These are phyloP conservation scores for Prinsepia uniflora DNA, from an alignment of 306 rosid genomes.

Conservation along the genomic window DNA sequence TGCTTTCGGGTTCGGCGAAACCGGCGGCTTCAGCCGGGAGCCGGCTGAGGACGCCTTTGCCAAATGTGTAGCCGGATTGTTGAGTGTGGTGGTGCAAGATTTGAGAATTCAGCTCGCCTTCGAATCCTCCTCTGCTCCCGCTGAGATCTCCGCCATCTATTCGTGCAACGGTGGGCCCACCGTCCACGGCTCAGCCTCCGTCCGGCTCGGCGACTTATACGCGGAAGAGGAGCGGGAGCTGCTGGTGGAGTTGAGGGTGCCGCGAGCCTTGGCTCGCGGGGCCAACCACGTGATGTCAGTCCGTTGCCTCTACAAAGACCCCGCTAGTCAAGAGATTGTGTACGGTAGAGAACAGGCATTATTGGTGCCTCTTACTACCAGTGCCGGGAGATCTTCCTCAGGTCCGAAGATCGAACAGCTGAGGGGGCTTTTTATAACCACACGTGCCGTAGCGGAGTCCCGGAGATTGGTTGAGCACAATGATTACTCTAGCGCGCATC, in stretches of 20 bases:
- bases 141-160: conserved; percentile 57
- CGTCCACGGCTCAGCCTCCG: conserved; percentile 43
- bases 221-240: conserved; percentile 78
- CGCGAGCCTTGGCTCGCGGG: conserved; percentile 27
- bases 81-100: conserved; percentile 74
- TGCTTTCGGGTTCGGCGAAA: conserved; percentile 55
- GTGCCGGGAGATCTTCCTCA: conserved; percentile 25
- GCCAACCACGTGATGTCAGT: conserved; percentile 61
- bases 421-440: conserved; percentile 50
- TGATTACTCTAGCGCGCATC: conserved; percentile 57
- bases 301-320: conserved; percentile 68
- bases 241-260: conserved; percentile 57
- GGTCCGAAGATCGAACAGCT: conserved; percentile 37
- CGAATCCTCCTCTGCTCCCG: conserved; percentile 31
- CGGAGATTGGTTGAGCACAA: conserved; percentile 46
- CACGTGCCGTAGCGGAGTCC: conserved; percentile 74
- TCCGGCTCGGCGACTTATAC: conserved; percentile 74
- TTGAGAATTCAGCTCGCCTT: conserved; percentile 63
- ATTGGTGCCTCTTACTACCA: conserved; percentile 37
- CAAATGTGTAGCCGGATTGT: conserved; percentile 60
- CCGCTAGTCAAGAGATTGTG: conserved; percentile 57
- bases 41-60: conserved; percentile 73
- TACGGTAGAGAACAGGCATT: conserved; percentile 58
- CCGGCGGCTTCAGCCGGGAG: conserved; percentile 44
- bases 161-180: conserved; percentile 55